Evolutionary conservation across 2,329 filamentous ascomycete genomes (phyloP).

Genomic region (Aspergillus luchuensis): DNA sequence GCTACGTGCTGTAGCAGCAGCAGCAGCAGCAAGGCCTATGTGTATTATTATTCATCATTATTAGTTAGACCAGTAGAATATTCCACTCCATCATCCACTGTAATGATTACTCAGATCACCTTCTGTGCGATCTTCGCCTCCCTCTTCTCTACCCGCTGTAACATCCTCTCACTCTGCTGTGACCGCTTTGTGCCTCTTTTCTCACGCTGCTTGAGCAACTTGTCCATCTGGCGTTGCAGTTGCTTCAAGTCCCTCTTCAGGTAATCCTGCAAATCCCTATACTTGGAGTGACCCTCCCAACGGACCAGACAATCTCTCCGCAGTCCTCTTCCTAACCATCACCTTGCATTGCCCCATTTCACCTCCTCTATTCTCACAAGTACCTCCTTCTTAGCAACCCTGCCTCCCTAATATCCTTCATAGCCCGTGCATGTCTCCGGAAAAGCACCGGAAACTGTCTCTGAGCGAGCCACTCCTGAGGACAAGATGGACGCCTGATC

Average conservation of each 20-base stretch:
- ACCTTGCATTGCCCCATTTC: too few species aligned
- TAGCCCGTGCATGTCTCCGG: too few species aligned
- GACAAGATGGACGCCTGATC: too few species aligned
- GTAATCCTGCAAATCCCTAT: slow-evolving; percentile 13
- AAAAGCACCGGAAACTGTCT: too few species aligned
- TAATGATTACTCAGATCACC: slow-evolving; percentile 19
- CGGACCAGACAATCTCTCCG: slow-evolving; percentile 13
- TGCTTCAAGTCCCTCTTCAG: slow-evolving; percentile 14
- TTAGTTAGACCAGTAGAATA: slow-evolving; percentile 16
- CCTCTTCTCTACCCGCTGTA: slow-evolving; percentile 14
- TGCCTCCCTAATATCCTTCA: too few species aligned
- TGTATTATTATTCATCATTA: neutral
- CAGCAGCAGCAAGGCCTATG: neutral
- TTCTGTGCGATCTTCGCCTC: slow-evolving; percentile 15
- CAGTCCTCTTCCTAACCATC: neutral
- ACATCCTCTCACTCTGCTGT: slow-evolving; percentile 8
- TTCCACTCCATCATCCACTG: slow-evolving; percentile 17
- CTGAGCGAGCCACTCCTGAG: too few species aligned
- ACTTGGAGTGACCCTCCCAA: slow-evolving; percentile 17
- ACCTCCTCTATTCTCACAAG: neutral
- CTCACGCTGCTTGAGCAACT: slow-evolving; percentile 12
- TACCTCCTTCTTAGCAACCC: neutral
- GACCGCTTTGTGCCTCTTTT: slow-evolving; percentile 11
- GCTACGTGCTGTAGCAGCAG: slow-evolving; percentile 56
- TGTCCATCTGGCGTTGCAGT: slow-evolving; percentile 8